phyloP scores from a whole-genome alignment of 768 basidiomycete genomes.

The Lanmaoa rubissima region DNA sequence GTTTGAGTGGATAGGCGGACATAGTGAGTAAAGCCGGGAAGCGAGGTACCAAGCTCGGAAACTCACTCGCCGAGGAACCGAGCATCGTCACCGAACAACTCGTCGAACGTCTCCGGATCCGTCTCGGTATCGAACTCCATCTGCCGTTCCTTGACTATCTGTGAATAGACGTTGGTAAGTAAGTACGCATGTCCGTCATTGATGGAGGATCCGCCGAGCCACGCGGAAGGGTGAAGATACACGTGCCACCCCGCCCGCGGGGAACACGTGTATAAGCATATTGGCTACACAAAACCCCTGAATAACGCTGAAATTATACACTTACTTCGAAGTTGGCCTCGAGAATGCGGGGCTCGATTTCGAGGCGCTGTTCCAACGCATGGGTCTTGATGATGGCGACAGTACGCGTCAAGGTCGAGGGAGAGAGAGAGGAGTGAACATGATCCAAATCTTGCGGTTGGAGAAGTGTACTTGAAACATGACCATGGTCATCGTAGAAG shows the following conservation, averaged over 20 bases:
- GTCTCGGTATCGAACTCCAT: slow-evolving; percentile 87
- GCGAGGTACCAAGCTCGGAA: neutral
- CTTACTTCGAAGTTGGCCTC: slow-evolving; percentile 81
- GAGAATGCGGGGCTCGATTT: slow-evolving; percentile 76
- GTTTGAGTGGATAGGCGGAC: slow-evolving; percentile 1
- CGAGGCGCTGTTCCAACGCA: slow-evolving; percentile 69
- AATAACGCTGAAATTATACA: slow-evolving; percentile 5
- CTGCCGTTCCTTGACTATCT: slow-evolving; percentile 86
- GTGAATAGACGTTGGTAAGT: slow-evolving; percentile 18
- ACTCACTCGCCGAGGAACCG: slow-evolving; percentile 75
- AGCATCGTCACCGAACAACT: slow-evolving; percentile 78
- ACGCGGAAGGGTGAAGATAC: neutral
- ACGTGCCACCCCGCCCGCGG: slow-evolving; percentile 8
- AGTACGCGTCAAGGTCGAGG: slow-evolving; percentile 47
- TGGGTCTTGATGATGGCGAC: slow-evolving; percentile 84
- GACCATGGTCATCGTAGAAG: slow-evolving; percentile 15
- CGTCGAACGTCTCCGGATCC: slow-evolving; percentile 75
- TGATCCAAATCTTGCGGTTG: slow-evolving; percentile 5
- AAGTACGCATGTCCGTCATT: slow-evolving; percentile 12
- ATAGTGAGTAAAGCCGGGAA: slow-evolving; percentile 8
- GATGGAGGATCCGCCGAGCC: slow-evolving; percentile 16
- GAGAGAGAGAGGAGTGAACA: slow-evolving; percentile 8
- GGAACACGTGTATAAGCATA: slow-evolving; percentile 1
- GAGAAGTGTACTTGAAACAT: neutral
- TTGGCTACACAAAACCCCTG: neutral